phyloP scores from a whole-genome alignment of 805 yeast species.

The Yamadazyma nakazawae region DNA sequence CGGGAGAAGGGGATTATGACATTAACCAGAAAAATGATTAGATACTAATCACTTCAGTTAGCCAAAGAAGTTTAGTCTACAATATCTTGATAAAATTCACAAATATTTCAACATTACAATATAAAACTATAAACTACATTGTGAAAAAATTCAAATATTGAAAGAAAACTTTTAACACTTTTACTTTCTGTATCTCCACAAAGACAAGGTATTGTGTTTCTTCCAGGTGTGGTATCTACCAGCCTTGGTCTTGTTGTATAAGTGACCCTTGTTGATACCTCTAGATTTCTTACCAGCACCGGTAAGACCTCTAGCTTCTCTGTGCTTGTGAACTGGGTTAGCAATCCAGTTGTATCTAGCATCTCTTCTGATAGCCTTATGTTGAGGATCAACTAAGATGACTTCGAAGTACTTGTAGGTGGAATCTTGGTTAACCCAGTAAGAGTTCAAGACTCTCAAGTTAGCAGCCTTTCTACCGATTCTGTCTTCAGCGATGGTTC shows the following conservation, averaged over 20 bases:
- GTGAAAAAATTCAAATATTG: neutral
- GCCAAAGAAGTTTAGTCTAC: neutral
- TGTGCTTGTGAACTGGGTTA: constrained; percentile 99
- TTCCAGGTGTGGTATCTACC: constrained; percentile 99
- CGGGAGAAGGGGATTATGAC: neutral
- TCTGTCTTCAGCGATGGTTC: constrained; percentile 99
- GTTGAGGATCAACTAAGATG: constrained; percentile 94
- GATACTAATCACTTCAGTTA: neutral
- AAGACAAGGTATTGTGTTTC: constrained; percentile 95
- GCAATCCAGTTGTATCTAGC: constrained; percentile 99
- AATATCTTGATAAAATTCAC: neutral
- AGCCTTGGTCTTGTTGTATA: constrained; percentile 94
- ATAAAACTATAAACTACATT: constrained; percentile 3
- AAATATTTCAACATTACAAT: constrained; percentile 7
- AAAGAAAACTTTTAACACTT: constrained; percentile 1
- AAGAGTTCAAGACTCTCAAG: constrained; percentile 98
- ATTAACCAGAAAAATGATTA: neutral
- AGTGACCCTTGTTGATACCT: constrained; percentile 99
- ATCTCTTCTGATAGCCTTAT: constrained; percentile 98
- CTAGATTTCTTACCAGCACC: constrained; percentile 98
- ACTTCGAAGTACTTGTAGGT: constrained; percentile 99
- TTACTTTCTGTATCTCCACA: constrained; percentile 96
- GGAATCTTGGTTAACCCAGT: constrained; percentile 99
- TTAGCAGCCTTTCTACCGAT: constrained; percentile 98
- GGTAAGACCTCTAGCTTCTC: constrained; percentile 99